Percentiles rank a stretch among this genome's conserved stretches.
Conservation (phyloP, 345 rosid genomes). For the Euphorbia lathyris region DNA sequence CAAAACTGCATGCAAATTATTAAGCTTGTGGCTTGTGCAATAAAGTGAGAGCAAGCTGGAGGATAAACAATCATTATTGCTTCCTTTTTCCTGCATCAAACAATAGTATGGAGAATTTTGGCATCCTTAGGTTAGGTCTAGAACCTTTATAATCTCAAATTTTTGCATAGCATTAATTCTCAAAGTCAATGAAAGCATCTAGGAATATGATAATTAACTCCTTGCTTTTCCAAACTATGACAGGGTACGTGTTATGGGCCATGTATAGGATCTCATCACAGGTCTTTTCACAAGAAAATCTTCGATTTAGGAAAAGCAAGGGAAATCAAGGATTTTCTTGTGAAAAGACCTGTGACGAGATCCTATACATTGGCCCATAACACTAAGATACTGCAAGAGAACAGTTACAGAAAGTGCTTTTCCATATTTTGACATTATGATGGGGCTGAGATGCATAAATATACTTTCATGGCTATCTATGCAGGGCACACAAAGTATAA, state of each 20-base stretch:
- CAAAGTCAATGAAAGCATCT: no score
- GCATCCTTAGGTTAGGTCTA: no score
- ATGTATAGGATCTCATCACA: no score
- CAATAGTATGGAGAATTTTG: neutral
- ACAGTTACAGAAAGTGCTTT: neutral
- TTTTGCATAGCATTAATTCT: no score
- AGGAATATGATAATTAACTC: neutral
- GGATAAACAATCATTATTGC: neutral
- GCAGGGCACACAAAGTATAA: neutral
- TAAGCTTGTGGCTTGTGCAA: no score
- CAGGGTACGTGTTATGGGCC: no score
- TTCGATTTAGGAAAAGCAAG: no score
- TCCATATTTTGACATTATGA: neutral
- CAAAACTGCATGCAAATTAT: neutral
- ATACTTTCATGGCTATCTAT: neutral
- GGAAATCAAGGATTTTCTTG: no score
- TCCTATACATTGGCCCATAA: no score
- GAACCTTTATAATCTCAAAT: no score
- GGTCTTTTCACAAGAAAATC: no score
- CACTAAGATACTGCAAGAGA: neutral
- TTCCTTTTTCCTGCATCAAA: neutral
- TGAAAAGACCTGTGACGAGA: no score
- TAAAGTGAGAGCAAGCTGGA: neutral
- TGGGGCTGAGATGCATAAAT: neutral
- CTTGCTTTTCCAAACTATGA: neutral